These are phyloP conservation scores for Sanghuangporus sanghuang DNA, from an alignment of 1,284 basidiomycete genomes.

Conservation along the genomic window DNA sequence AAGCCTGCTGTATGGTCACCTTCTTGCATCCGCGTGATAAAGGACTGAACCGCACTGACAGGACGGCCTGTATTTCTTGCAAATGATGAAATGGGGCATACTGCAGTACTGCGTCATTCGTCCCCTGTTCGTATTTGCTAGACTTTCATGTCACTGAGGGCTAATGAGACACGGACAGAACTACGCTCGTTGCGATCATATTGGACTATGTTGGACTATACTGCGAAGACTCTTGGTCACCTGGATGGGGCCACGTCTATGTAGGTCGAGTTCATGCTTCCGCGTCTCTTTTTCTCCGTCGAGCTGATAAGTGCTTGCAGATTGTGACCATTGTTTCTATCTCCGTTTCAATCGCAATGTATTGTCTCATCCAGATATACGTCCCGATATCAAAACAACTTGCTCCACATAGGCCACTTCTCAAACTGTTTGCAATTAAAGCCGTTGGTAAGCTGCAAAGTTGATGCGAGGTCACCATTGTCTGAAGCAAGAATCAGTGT, in stretches of 20 bases:
- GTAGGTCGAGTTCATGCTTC: conserved; percentile 31
- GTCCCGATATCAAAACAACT: conserved; percentile 53
- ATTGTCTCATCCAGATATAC: conserved; percentile 75
- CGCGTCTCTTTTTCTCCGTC: neutral
- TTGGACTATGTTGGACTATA: conserved; percentile 64
- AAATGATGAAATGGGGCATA: conserved; percentile 76
- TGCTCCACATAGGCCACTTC: conserved; percentile 55
- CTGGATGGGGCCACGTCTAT: conserved; percentile 67
- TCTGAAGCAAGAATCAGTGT: conserved; percentile 35
- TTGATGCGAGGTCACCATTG: neutral
- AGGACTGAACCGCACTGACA: conserved; percentile 21
- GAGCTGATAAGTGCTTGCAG: conserved; percentile 27
- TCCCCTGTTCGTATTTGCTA: conserved; percentile 42
- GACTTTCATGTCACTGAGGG: neutral
- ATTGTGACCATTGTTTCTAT: conserved; percentile 60
- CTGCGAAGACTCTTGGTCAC: conserved; percentile 67
- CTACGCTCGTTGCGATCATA: conserved; percentile 60
- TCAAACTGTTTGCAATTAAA: conserved; percentile 73
- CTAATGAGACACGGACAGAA: conserved; percentile 30
- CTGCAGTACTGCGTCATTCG: conserved; percentile 76
- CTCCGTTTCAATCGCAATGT: conserved; percentile 79
- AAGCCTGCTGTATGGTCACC: conserved; percentile 45
- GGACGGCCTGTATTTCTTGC: conserved; percentile 69
- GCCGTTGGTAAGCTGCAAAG: conserved; percentile 49
- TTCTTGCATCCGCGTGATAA: neutral